phyloP scores from a whole-genome alignment of 164 flowering plant species.

The Stephania cephalantha region DNA sequence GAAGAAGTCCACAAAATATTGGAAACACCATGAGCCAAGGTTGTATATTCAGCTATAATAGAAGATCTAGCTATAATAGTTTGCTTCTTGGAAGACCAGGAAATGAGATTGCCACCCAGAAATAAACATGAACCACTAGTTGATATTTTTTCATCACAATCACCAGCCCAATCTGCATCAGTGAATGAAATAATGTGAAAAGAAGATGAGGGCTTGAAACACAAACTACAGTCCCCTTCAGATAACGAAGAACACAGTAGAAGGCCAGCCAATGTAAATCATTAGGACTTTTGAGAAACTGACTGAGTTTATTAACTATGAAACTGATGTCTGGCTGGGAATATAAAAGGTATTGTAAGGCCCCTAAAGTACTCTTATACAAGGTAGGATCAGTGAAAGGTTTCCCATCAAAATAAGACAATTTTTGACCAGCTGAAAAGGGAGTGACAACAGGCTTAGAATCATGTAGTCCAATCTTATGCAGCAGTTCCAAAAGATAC shows the following conservation, averaged over 20 bases:
- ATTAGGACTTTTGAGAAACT: neutral
- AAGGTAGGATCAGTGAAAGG: too few species aligned
- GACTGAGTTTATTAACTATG: neutral
- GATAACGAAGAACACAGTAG: neutral
- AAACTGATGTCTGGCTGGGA: too few species aligned
- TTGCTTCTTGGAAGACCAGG: neutral
- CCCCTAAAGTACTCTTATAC: too few species aligned
- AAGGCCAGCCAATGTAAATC: neutral
- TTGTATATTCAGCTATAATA: too few species aligned
- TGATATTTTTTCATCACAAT: neutral
- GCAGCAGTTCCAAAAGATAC: neutral
- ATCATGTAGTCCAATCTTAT: neutral
- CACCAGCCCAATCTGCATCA: neutral
- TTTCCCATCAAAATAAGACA: too few species aligned
- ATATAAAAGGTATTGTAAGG: too few species aligned
- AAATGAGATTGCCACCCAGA: too few species aligned
- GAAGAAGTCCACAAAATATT: too few species aligned
- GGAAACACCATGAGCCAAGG: too few species aligned
- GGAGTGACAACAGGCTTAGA: neutral
- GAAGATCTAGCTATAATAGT: too few species aligned
- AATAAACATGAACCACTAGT: neutral
- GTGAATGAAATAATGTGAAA: neutral
- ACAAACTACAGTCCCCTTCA: neutral
- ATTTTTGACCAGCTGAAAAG: too few species aligned
- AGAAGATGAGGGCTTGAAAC: neutral